Conservation (phyloP, 169 alveolate species). For the Plasmodium knowlesi region DNA sequence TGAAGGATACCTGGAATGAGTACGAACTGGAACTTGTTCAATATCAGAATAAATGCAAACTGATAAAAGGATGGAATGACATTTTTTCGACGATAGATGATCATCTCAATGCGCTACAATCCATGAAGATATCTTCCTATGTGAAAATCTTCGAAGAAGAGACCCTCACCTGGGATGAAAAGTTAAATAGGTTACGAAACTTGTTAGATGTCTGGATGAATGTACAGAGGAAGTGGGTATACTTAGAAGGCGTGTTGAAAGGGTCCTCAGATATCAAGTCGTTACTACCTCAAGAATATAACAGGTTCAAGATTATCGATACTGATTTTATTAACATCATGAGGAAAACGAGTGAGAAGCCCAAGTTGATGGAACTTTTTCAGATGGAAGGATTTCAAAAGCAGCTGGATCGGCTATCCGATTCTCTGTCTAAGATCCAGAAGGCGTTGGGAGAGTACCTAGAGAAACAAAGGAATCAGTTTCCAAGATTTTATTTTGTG, state of each 20-base stretch:
- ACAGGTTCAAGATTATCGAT: constrained; percentile 95
- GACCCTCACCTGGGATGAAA: constrained; percentile 96
- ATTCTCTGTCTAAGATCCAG: constrained; percentile 94
- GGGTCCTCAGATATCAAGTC: constrained; percentile 97
- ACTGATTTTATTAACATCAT: constrained; percentile 92
- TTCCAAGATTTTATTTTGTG: constrained; percentile 98
- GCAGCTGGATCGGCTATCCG: constrained; percentile 94
- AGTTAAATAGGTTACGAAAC: constrained; percentile 92
- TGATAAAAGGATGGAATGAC: constrained; percentile 98
- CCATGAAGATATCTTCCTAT: constrained; percentile 95
- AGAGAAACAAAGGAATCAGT: constrained; percentile 96
- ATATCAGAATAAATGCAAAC: constrained; percentile 93
- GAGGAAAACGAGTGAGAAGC: constrained; percentile 94
- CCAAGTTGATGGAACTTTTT: constrained; percentile 88
- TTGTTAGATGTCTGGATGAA: constrained; percentile 97
- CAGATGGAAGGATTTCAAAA: constrained; percentile 93
- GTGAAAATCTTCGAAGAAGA: constrained; percentile 94
- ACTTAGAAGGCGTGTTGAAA: constrained; percentile 97
- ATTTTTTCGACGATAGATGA: constrained; percentile 95
- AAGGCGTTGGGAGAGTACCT: constrained; percentile 97
- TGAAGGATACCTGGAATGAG: constrained; percentile 93
- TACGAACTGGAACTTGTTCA: constrained; percentile 91
- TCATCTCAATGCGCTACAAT: constrained; percentile 93
- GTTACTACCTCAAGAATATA: constrained; percentile 94
- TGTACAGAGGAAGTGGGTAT: constrained; percentile 98